Evolutionary conservation across 2,329 filamentous ascomycete genomes (phyloP).

Genomic region (Hawksworthiomyces lignivorus): DNA sequence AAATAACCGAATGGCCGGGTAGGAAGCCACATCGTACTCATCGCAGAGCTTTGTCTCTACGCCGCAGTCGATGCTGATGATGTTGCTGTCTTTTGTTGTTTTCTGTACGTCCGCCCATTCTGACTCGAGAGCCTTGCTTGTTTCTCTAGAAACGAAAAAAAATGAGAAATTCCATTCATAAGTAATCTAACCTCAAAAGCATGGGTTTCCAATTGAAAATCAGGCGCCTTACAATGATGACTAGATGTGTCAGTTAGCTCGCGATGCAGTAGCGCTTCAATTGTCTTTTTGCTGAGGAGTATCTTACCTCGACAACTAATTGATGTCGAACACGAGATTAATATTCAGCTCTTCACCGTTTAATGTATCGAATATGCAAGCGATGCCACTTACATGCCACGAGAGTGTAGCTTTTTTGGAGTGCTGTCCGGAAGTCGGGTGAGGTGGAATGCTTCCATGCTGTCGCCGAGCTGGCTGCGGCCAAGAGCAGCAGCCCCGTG

Average conservation of each 20-base stretch:
- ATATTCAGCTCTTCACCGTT: no score
- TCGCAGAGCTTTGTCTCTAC: slow-evolving; percentile 28
- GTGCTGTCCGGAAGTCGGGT: slow-evolving; percentile 5
- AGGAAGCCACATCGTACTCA: slow-evolving; percentile 34
- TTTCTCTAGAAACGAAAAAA: slow-evolving; percentile 17
- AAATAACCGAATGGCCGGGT: slow-evolving; percentile 39
- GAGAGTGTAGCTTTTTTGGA: slow-evolving; percentile 18
- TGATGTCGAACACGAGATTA: no score
- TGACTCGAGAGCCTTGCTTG: slow-evolving; percentile 25
- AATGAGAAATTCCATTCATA: no score
- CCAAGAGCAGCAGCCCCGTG: not conserved
- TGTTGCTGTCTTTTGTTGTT: slow-evolving; percentile 11
- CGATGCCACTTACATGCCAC: slow-evolving; percentile 30
- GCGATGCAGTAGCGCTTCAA: no score
- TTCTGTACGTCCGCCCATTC: slow-evolving; percentile 27
- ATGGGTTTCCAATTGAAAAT: no score
- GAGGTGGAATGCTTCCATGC: slow-evolving; percentile 18
- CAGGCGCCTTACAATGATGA: slow-evolving; percentile 6
- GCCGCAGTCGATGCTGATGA: slow-evolving; percentile 35
- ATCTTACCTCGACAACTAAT: slow-evolving; percentile 14
- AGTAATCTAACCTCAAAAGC: no score
- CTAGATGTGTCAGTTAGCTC: slow-evolving; percentile 5
- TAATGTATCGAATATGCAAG: no score
- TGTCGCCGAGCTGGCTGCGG: not conserved
- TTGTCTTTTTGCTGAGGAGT: not conserved